phyloP scores from a whole-genome alignment of 805 yeast genomes.

The Myxozyma geophila region DNA sequence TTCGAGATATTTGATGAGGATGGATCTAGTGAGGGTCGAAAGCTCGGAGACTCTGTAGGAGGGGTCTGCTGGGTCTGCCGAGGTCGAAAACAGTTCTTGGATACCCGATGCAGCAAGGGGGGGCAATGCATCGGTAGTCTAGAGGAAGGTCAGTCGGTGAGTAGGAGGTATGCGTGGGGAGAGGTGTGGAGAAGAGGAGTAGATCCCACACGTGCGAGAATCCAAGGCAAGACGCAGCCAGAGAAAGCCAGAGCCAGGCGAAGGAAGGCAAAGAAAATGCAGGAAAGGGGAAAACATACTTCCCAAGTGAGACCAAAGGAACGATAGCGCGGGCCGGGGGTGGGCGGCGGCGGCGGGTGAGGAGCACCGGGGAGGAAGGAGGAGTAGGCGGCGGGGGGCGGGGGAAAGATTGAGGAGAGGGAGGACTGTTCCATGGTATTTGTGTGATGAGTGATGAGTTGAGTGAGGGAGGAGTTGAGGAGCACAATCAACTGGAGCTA shows the following conservation, averaged over 20 bases:
- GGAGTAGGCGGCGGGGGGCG: conserved; percentile 65
- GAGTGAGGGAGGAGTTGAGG: too few species aligned
- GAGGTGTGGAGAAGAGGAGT: not conserved
- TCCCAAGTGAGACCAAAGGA: conserved; percentile 19
- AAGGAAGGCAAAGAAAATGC: not conserved
- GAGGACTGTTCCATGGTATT: conserved; percentile 32
- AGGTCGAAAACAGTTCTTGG: conserved; percentile 61
- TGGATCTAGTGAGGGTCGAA: conserved; percentile 76
- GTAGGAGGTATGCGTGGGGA: too few species aligned
- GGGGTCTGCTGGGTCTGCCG: conserved; percentile 46
- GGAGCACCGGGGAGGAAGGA: conserved; percentile 29
- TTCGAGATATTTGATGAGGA: conserved; percentile 79
- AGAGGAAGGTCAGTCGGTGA: not conserved
- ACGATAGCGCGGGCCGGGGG: conserved; percentile 16
- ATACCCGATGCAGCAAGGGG: conserved; percentile 77
- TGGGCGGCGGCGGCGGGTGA: conserved; percentile 18
- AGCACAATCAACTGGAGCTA: too few species aligned
- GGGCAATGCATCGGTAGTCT: conserved; percentile 68
- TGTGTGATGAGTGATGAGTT: too few species aligned
- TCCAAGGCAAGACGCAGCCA: not conserved
- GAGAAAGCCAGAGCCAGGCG: not conserved
- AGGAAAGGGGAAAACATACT: not conserved
- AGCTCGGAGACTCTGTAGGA: conserved; percentile 70
- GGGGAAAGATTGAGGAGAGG: conserved; percentile 81
- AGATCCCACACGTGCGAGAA: not conserved